Base-by-base conservation (phyloP, 306 rosid species). In the Castanopsis chinensis region DNA sequence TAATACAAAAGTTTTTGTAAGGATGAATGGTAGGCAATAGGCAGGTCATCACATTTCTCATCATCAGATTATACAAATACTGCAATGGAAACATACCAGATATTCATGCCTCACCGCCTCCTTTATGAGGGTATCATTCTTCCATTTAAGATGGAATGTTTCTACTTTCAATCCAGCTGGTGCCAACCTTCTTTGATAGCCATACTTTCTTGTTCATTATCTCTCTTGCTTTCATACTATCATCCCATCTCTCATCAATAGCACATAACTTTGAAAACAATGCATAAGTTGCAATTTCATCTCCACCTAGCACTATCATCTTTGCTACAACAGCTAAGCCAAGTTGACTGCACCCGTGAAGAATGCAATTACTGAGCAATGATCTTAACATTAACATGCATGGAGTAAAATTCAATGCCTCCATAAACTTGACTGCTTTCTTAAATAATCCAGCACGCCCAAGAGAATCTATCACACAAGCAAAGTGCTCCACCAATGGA, bases 221-320 rank as follows among this genome's bases (percentile, higher is more conserved):
- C 71, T 65, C 51, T 3, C 71, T 32, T 18, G 21, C 71, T 28
- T 65, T 65, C 9, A 65, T 18, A 17, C 14, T 33, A 18, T 65
- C 71, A 0, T 25, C 71, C 71, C 71, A 65, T 19, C 49, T 65
- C 49, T 32, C 49, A 7, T 18, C 71, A 33, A 20, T 33, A 18
- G 71, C 71, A 32, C 49, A 65, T 65, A 65, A 32, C 37, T 65
- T 65, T 18, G 71, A 65, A 65, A 65, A 18, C 49, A 65, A 32
- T 65, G 71, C 71, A 65, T 32, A 65, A 65, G 71, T 65, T 65
- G 71, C 51, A 32, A 65, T 45, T 32, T 65, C 71, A 65, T 65
- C 71, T 17, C 49, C 71, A 18, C 71, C 71, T 19, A 65, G 51
- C 51, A 65, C 23, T 18, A 65, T 65, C 71, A 65, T 65, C 45